These are phyloP conservation scores for Ceratocystis smalleyi DNA, from an alignment of 2,329 filamentous ascomycete species.

Conservation along the genomic window DNA sequence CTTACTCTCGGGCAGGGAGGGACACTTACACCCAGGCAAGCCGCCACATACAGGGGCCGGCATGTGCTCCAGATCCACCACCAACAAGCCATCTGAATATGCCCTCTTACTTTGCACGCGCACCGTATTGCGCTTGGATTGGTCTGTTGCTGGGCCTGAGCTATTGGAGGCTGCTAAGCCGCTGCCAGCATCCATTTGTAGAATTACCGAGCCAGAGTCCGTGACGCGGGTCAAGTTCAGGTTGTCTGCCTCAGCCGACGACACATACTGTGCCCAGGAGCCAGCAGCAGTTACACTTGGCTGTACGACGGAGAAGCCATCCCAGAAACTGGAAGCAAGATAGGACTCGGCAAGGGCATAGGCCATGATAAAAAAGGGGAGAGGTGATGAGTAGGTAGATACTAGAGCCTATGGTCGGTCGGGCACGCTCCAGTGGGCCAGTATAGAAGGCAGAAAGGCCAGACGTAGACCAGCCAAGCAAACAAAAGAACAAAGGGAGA, in stretches of 20 bases:
- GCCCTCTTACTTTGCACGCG: constrained; percentile 48
- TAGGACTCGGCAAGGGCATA: constrained; percentile 10
- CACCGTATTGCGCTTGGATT: constrained; percentile 31
- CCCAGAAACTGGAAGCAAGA: constrained; percentile 7
- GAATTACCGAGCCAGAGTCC: constrained; percentile 40
- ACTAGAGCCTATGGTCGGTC: too few relatives aligned
- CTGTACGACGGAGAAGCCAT: constrained; percentile 8
- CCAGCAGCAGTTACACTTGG: not conserved
- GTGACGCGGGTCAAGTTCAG: constrained; percentile 34
- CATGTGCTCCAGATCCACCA: constrained; percentile 60
- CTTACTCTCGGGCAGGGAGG: too few relatives aligned
- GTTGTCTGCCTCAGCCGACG: constrained; percentile 29
- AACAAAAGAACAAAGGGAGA: not conserved
- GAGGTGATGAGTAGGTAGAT: not conserved
- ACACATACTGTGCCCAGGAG: constrained; percentile 26
- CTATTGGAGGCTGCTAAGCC: constrained; percentile 25
- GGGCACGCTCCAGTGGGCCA: too few relatives aligned
- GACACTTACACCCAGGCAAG: constrained; percentile 51
- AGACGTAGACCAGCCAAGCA: not conserved
- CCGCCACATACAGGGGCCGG: constrained; percentile 53
- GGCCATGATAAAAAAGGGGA: constrained; percentile 7
- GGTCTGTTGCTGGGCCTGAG: not conserved
- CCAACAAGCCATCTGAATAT: constrained; percentile 52
- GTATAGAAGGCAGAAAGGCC: not conserved
- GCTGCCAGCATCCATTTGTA: constrained; percentile 50